Evolutionary conservation across 2,329 filamentous ascomycete genomes (phyloP), one percentile per base, ranked within the genome.

Genomic region (Paramyrothecium sp.): DNA sequence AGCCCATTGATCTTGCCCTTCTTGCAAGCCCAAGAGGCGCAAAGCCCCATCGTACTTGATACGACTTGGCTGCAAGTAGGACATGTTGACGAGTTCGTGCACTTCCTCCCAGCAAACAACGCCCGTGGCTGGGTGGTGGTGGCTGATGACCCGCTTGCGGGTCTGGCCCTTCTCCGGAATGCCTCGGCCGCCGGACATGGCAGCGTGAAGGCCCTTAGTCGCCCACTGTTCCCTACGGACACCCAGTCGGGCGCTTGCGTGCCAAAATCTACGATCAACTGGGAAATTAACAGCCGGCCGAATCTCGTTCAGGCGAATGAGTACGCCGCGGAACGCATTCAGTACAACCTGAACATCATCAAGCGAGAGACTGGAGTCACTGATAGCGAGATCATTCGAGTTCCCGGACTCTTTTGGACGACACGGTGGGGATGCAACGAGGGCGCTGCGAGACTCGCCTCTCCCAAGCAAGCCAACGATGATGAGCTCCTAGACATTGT

Each of bases 41-140:
- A 78, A 48, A 60, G 67, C 2, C 72, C 74, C 0, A 56, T 77
- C 3, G 55, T 69, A 0, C 62, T 77, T 1, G 73, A 70, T 33
- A 69, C 65, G 2, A 55, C 23, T 1, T 70, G 67, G 67, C 38
- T 70, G 2, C 23, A 19, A 0, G 59, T 70, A 12, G 67, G 68
- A 3, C 68, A 70, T 21, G 64, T 67, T 0, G 68, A 69, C 38
- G 67, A 70, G 57, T 69, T 68, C 19, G 33, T 70, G 1, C 68
- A 70, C 16, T 70, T 70, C 20, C 54, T 70, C 0, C 68, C 68
- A 2, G 57, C 57, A 1, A 49, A 66, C 3, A 69, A 60, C 22
- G 52, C 65, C 16, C 66, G 57, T 0, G 68, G 68, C 3, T 70
- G 65, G 64, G 33, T 64, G 4, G 22, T 69, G 13, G 58, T 65